Base-by-base conservation (phyloP, 306 rosid species). In the Dryas drummondii region DNA sequence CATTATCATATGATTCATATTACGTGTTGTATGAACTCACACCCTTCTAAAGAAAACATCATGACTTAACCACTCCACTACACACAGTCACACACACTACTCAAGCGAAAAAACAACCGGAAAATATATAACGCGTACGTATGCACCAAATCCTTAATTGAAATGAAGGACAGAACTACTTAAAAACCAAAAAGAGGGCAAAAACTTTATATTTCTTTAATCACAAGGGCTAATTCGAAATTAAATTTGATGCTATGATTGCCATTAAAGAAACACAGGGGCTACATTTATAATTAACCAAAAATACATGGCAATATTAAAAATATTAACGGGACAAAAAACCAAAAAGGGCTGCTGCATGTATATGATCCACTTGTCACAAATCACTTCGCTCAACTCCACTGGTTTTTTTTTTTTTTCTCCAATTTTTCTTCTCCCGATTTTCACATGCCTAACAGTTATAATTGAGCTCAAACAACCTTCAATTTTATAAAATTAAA, bases 11-110 rank as follows among this genome's bases (percentile, higher is more conserved):
- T 22, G 22, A 22, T 22, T 22, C 22, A 22, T 65, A 32, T 32
- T 45, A 17, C 70, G 53, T 65, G 70, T n/a, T 44, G 52, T 45
- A 52, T 65, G 70, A 65, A 52, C 52, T 10, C 13, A 19, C 52
- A n/a, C 40, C 52, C 17, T 65, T 65, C 17, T 17, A 45, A 11
- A 65, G 69, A 32, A 44, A 42, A 44, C 11, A 42, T 45, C 16
- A 45, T 44, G 9, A 45, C 14, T 65, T n/a, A 17, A 51, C 70
- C 26, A 65, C 70, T n/a, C 70, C 52, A 65, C 52, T 65, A 1
- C 49, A 46, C 49, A 5, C 49, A 46, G 22, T 22, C 22, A 22
- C 22, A 22, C 22, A 22, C 22, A 32, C 37, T 22, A 22, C 37
- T 27, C 22, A 32, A 32, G 2, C 37, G 3, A 32, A 32, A 32